Conservation (phyloP, 768 basidiomycete species). For the Leccinum subgranulosum region DNA sequence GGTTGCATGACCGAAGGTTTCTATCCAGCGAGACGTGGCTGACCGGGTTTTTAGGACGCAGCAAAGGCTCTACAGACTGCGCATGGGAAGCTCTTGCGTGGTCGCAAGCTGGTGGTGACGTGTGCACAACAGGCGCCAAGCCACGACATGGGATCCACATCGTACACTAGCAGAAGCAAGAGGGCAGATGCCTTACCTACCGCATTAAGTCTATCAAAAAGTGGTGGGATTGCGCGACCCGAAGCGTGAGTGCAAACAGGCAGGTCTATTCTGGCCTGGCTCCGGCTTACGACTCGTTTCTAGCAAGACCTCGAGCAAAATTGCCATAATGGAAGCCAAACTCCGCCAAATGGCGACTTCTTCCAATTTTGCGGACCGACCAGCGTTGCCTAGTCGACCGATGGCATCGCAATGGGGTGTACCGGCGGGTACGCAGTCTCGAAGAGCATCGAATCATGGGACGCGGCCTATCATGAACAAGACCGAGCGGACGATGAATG, state of each 20-base stretch:
- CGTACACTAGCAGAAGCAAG: slow-evolving; percentile 35
- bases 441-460: background rate
- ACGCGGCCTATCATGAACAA: background rate
- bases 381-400: slow-evolving; percentile 24
- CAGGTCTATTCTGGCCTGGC: background rate
- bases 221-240: slow-evolving; percentile 46
- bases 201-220: slow-evolving; percentile 85
- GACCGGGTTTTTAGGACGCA: slow-evolving; percentile 67
- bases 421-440: background rate
- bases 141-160: slow-evolving; percentile 27
- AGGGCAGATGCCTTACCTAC: slow-evolving; percentile 72
- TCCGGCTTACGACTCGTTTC: slow-evolving; percentile 7
- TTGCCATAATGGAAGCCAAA: slow-evolving; percentile 96
- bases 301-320: slow-evolving; percentile 78
- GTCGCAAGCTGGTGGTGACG: slow-evolving; percentile 88
- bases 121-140: slow-evolving; percentile 81
- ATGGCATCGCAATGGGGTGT: background rate
- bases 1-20: slow-evolving; percentile 22
- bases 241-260: slow-evolving; percentile 39
- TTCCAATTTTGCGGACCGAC: slow-evolving; percentile 17
- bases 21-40: slow-evolving; percentile 11
- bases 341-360: slow-evolving; percentile 68
- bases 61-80: slow-evolving; percentile 67
- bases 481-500: slow-evolving; percentile 1
- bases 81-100: slow-evolving; percentile 79